These are phyloP conservation scores for Quercus dentata DNA, from an alignment of 306 rosid genomes.

Conservation along the genomic window DNA sequence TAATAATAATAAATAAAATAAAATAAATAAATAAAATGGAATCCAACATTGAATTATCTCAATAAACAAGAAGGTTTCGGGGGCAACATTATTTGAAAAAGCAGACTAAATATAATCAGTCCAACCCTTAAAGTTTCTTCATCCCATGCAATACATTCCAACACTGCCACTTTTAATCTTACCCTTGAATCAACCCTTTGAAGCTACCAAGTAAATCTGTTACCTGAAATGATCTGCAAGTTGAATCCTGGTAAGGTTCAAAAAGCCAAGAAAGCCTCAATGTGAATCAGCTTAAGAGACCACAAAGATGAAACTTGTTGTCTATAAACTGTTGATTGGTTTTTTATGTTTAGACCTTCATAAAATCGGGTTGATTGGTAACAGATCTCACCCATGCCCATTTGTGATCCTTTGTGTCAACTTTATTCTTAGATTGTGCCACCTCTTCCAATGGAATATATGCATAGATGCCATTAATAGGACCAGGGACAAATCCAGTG, in stretches of 20 bases:
- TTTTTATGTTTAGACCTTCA: slow-evolving; percentile 4
- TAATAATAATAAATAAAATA: no score
- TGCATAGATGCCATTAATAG: slow-evolving; percentile 63
- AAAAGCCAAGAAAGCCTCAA: neutral
- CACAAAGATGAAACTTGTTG: neutral
- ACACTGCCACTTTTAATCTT: no score
- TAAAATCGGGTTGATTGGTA: slow-evolving; percentile 82
- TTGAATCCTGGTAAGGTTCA: neutral
- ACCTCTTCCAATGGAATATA: slow-evolving; percentile 82
- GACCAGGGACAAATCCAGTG: slow-evolving; percentile 81
- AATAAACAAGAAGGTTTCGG: no score
- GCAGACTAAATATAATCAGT: no score
- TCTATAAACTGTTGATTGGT: neutral
- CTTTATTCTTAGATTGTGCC: slow-evolving; percentile 58
- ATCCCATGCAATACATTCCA: no score
- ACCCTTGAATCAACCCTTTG: neutral
- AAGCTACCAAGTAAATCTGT: neutral
- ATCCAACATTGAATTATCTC: no score
- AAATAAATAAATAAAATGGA: no score
- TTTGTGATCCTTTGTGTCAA: slow-evolving; percentile 56
- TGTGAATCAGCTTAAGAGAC: neutral
- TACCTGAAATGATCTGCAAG: neutral
- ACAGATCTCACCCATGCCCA: slow-evolving; percentile 98
- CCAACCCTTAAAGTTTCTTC: no score
- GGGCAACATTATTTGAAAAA: no score